Evolutionary conservation across 345 rosid species (phyloP).

Genomic region (Trapa incisa): DNA sequence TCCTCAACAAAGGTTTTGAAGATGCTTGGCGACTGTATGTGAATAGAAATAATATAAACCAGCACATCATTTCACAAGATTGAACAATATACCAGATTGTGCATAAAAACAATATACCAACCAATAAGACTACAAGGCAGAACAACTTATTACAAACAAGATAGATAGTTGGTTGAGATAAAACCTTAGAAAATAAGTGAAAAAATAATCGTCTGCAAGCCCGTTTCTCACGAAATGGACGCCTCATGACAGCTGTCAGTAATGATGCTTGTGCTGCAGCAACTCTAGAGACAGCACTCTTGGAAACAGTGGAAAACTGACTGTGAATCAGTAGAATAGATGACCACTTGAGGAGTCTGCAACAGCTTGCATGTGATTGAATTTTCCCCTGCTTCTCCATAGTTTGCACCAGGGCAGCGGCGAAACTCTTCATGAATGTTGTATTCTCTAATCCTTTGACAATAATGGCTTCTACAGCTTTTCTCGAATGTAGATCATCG

Average conservation of each 20-base stretch:
- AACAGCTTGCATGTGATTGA: slow-evolving; percentile 48
- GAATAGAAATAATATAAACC: slow-evolving; percentile 12
- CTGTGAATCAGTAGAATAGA: slow-evolving; percentile 61
- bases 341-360: slow-evolving; percentile 76
- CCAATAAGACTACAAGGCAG: neutral
- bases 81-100: neutral
- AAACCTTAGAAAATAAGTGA: slow-evolving; percentile 74
- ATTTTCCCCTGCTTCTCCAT: slow-evolving; percentile 70
- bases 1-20: slow-evolving; percentile 50
- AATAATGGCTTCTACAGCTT: slow-evolving; percentile 68
- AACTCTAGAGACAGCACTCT: slow-evolving; percentile 62
- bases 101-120: no score
- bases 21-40: slow-evolving; percentile 52
- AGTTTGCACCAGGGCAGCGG: slow-evolving; percentile 65
- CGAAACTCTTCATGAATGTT: slow-evolving; percentile 74
- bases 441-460: slow-evolving; percentile 39
- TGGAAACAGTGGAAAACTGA: slow-evolving; percentile 61
- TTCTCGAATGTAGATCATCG: slow-evolving; percentile 70
- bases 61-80: neutral
- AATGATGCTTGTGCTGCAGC: slow-evolving; percentile 67
- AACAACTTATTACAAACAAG: neutral
- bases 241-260: slow-evolving; percentile 47
- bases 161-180: neutral
- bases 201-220: slow-evolving; percentile 59
- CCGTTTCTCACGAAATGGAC: slow-evolving; percentile 55